A percentile compares a stretch with the other conserved stretches of the same genome.
Evolutionary conservation across 2,329 filamentous ascomycete genomes (phyloP).

Genomic region (Ramularia endophylla): DNA sequence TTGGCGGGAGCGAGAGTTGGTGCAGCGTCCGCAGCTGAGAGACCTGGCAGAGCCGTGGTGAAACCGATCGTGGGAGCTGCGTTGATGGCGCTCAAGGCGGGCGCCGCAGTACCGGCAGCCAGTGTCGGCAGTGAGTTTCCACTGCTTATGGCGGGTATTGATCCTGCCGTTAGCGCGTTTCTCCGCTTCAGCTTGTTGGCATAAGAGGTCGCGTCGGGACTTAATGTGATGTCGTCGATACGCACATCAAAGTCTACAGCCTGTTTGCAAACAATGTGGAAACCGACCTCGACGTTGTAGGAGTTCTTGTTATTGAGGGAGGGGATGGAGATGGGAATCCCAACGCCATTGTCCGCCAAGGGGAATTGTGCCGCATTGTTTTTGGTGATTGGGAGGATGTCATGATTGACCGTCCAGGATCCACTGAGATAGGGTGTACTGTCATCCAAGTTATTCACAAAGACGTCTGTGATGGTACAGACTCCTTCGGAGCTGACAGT

Average conservation of each 20-base stretch:
- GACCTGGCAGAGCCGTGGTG: not conserved
- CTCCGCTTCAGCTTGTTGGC: too few species aligned
- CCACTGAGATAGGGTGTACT: not conserved
- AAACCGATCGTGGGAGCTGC: not conserved
- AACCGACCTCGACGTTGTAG: constrained; percentile 1
- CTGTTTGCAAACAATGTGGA: not conserved
- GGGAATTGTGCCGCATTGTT: not conserved
- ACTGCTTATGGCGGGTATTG: too few species aligned
- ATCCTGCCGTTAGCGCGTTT: too few species aligned
- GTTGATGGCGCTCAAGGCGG: not conserved
- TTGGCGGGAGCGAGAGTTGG: not conserved
- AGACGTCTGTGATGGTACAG: not conserved
- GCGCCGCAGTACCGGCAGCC: too few species aligned
- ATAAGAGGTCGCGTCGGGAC: too few species aligned
- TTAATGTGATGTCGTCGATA: constrained; percentile 4
- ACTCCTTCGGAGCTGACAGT: constrained; percentile 1
- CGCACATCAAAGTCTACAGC: constrained; percentile 2
- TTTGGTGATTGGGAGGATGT: not conserved
- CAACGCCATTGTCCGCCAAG: too few species aligned
- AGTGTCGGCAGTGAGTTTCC: too few species aligned
- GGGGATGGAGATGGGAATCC: constrained; percentile 2
- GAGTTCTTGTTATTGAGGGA: not conserved
- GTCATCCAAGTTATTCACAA: not conserved
- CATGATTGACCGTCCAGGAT: not conserved
- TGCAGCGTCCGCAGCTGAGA: not conserved